Conservation (phyloP, 1,284 basidiomycete genomes). For the Rhodotorula sp. region DNA sequence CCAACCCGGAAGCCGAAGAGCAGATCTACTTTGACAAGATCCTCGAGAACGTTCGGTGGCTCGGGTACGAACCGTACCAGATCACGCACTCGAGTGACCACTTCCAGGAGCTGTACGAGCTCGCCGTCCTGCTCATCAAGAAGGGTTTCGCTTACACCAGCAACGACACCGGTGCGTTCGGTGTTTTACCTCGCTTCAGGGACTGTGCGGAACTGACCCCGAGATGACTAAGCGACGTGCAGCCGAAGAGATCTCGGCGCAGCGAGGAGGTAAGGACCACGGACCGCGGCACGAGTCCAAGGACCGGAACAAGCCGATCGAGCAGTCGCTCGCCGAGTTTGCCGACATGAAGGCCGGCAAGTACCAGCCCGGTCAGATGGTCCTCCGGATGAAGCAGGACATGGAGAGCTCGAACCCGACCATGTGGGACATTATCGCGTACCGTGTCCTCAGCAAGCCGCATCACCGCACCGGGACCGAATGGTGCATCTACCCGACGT, state of each 20-base stretch:
- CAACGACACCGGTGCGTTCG: conserved; percentile 79
- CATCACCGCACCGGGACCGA: conserved; percentile 92
- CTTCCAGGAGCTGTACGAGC: conserved; percentile 81
- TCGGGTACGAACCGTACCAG: conserved; percentile 97
- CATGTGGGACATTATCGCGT: conserved; percentile 99
- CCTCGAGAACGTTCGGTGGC: conserved; percentile 91
- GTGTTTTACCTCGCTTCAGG: conserved; percentile 6
- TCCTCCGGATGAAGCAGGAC: conserved; percentile 97
- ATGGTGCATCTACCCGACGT: conserved; percentile 88
- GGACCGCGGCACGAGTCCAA: conserved; percentile 82
- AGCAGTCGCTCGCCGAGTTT: conserved; percentile 85
- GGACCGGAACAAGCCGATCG: conserved; percentile 78
- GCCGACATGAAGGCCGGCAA: conserved; percentile 88
- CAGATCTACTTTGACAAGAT: conserved; percentile 95
- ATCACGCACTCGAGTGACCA: conserved; percentile 99
- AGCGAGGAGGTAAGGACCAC: conserved; percentile 77
- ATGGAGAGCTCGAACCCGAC: conserved; percentile 87
- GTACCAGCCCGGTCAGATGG: conserved; percentile 86
- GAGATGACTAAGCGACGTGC: conserved; percentile 17
- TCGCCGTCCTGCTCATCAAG: conserved; percentile 88
- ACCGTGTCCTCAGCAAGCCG: conserved; percentile 83
- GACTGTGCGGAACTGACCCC: conserved; percentile 6
- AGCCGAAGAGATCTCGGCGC: conserved; percentile 89
- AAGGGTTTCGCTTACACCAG: conserved; percentile 93
- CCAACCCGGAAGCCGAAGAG: conserved; percentile 98